These are phyloP conservation scores for Penicillium sp. DNA, from an alignment of 2,329 filamentous ascomycete genomes.

Conservation along the genomic window DNA sequence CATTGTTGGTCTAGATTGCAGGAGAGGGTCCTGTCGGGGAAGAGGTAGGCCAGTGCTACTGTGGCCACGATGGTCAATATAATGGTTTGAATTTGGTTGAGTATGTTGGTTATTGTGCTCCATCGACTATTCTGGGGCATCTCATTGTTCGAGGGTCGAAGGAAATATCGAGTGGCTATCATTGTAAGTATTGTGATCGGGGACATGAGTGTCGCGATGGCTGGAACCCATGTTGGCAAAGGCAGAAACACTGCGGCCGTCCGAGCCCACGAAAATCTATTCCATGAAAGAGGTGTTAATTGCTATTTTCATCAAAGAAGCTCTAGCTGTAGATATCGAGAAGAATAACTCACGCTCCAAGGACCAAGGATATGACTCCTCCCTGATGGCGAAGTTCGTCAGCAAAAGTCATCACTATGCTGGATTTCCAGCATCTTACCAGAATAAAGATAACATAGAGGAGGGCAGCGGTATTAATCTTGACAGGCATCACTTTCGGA, in stretches of 20 bases:
- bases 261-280: conserved; percentile 30
- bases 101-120: conserved; percentile 2
- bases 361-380: too few relatives aligned
- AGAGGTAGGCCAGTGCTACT: conserved; percentile 30
- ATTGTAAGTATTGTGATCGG: conserved; percentile 10
- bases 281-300: neutral
- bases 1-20: conserved; percentile 35
- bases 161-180: conserved; percentile 2
- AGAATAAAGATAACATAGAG: too few relatives aligned
- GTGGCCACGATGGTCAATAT: conserved; percentile 31
- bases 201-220: conserved; percentile 23
- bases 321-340: neutral
- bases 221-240: conserved; percentile 25
- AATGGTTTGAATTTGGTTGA: conserved; percentile 24
- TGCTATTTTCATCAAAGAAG: neutral
- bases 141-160: neutral
- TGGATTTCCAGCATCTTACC: too few relatives aligned
- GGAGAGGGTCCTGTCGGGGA: conserved; percentile 23
- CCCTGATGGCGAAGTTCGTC: too few relatives aligned
- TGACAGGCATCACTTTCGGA: too few relatives aligned
- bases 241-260: conserved; percentile 25
- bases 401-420: too few relatives aligned
- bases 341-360: neutral
- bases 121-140: neutral
- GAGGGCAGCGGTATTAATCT: too few relatives aligned